phyloP scores from a whole-genome alignment of 1,284 basidiomycete genomes.

The Tylopilus sp. region DNA sequence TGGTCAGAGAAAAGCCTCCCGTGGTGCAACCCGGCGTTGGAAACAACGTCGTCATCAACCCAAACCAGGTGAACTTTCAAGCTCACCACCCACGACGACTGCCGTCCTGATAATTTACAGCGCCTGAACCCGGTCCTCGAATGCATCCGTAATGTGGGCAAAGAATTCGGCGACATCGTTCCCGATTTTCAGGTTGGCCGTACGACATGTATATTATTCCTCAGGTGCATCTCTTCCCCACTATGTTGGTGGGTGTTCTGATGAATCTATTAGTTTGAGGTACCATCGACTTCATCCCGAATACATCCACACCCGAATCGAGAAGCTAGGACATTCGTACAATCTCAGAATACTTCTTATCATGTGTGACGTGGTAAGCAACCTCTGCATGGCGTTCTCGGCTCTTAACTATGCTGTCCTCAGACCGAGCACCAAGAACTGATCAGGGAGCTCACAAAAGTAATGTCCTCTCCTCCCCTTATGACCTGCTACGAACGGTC shows the following conservation, averaged over 20 bases:
- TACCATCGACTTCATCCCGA: conserved; percentile 98
- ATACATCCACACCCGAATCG: conserved; percentile 90
- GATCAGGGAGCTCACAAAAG: conserved; percentile 92
- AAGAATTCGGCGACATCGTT: conserved; percentile 93
- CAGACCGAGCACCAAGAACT: conserved; percentile 89
- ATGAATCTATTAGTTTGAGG: conserved; percentile 63
- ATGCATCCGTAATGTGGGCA: conserved; percentile 83
- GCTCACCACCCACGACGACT: neutral
- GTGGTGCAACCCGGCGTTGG: conserved; percentile 68
- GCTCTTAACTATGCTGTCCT: neutral
- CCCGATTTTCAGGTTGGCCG: conserved; percentile 95
- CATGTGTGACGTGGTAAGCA: conserved; percentile 86
- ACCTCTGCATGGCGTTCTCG: neutral
- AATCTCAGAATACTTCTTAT: conserved; percentile 87
- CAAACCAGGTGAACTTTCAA: conserved; percentile 27
- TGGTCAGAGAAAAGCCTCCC: conserved; percentile 46
- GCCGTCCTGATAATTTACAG: conserved; percentile 39
- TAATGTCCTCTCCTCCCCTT: conserved; percentile 25
- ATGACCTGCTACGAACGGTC: conserved; percentile 6
- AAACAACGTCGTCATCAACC: conserved; percentile 75
- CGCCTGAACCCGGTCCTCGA: conserved; percentile 87
- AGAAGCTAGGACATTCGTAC: conserved; percentile 80
- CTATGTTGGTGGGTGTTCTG: neutral
- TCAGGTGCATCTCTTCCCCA: conserved; percentile 58
- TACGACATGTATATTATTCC: conserved; percentile 90